These are phyloP conservation scores for Didymella keratinophila DNA, from an alignment of 2,329 filamentous ascomycete genomes.

Conservation along the genomic window DNA sequence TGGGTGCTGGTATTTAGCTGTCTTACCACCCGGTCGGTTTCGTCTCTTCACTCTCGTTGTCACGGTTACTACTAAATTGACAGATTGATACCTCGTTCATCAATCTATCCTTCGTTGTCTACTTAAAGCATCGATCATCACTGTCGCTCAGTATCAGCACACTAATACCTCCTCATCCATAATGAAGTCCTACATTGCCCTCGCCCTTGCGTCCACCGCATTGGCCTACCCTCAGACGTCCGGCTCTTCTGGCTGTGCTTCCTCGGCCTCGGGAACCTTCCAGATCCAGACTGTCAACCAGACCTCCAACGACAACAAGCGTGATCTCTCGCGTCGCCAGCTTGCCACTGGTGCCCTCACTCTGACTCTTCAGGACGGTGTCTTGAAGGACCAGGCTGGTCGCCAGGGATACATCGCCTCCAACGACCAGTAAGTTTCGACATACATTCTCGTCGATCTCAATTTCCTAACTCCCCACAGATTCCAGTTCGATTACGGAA, in stretches of 20 bases:
- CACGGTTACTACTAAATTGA: constrained; percentile 31
- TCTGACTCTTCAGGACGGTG: constrained; percentile 67
- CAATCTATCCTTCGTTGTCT: constrained; percentile 41
- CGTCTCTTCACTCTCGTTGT: constrained; percentile 38
- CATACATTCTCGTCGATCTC: not conserved
- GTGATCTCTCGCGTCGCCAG: constrained; percentile 39
- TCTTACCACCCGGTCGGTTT: constrained; percentile 28
- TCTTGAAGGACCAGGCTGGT: constrained; percentile 69
- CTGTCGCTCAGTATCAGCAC: constrained; percentile 22
- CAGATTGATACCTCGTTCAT: constrained; percentile 51
- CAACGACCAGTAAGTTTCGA: constrained; percentile 68
- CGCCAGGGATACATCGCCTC: constrained; percentile 81
- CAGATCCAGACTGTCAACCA: constrained; percentile 64
- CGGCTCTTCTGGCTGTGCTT: constrained; percentile 62
- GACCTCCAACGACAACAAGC: constrained; percentile 37
- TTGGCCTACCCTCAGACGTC: constrained; percentile 38
- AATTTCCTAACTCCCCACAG: constrained; percentile 24
- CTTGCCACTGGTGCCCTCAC: constrained; percentile 59
- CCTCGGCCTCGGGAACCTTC: constrained; percentile 64
- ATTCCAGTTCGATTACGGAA: constrained; percentile 53
- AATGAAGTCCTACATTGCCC: constrained; percentile 45
- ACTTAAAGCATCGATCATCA: constrained; percentile 17
- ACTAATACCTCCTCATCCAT: constrained; percentile 22
- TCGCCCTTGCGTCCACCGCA: constrained; percentile 42
- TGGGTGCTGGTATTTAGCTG: constrained; percentile 41